Conservation (phyloP, 805 yeast genomes). For the Candida parachauliodes region DNA sequence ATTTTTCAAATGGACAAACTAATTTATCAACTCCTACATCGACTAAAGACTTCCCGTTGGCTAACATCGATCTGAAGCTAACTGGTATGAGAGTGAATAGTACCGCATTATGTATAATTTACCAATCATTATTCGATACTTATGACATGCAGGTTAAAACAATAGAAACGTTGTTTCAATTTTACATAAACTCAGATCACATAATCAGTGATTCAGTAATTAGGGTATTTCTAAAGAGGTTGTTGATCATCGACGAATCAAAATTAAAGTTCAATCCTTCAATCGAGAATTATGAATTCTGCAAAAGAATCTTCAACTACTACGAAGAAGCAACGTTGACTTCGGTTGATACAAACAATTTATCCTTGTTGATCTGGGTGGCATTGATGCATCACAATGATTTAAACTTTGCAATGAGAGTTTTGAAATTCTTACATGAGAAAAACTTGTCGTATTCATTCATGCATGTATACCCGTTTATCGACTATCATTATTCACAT, state of each 20-base stretch:
- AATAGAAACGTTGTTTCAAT: not conserved
- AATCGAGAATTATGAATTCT: constrained; percentile 17
- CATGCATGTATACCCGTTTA: constrained; percentile 37
- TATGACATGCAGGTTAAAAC: constrained; percentile 9
- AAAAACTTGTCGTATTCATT: constrained; percentile 32
- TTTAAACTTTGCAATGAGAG: constrained; percentile 27
- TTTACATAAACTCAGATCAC: not conserved
- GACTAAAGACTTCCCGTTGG: constrained; percentile 20
- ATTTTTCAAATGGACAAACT: constrained; percentile 16
- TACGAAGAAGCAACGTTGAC: constrained; percentile 13
- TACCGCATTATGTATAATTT: constrained; percentile 20
- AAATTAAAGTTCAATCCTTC: not conserved
- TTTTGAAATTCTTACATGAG: constrained; percentile 23
- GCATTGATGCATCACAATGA: constrained; percentile 31
- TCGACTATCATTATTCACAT: constrained; percentile 30
- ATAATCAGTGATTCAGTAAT: constrained; percentile 2
- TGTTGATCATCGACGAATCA: constrained; percentile 13
- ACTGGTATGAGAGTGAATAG: constrained; percentile 19
- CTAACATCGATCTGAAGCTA: constrained; percentile 28
- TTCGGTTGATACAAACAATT: constrained; percentile 18
- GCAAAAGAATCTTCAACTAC: constrained; percentile 28
- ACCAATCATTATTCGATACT: constrained; percentile 20
- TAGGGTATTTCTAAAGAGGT: constrained; percentile 18
- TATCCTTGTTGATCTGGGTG: constrained; percentile 30
- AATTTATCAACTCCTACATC: constrained; percentile 11